A percentile compares a stretch with the other conserved stretches of the same genome.
These are phyloP conservation scores for Talaromyces sp. DNA, from an alignment of 2,329 filamentous ascomycete genomes.

Conservation along the genomic window DNA sequence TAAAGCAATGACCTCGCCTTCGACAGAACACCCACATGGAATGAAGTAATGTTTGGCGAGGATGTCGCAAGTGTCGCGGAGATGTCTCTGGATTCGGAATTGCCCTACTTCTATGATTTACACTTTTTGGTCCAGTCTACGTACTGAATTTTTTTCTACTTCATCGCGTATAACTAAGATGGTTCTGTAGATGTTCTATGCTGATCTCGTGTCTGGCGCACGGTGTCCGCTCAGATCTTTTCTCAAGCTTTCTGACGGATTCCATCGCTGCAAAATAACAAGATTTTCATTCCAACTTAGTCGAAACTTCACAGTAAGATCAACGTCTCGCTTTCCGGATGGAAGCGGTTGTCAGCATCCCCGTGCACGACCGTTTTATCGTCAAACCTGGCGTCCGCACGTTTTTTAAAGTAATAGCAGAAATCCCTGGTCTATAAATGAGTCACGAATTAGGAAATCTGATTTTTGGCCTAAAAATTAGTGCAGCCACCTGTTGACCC, in stretches of 20 bases:
- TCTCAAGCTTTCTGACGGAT: neutral
- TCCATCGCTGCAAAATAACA: neutral
- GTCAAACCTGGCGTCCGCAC: neutral
- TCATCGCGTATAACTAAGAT: neutral
- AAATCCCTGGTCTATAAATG: neutral
- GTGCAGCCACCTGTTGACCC: neutral
- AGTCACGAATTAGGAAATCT: neutral
- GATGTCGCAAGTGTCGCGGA: neutral
- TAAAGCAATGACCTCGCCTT: neutral
- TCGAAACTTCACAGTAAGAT: neutral
- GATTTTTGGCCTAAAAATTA: neutral
- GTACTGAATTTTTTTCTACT: neutral
- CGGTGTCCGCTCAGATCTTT: neutral
- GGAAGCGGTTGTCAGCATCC: neutral
- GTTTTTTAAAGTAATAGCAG: conserved; percentile 1
- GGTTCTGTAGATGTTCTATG: neutral
- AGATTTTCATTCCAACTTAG: neutral
- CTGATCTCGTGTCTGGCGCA: neutral
- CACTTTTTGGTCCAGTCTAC: neutral
- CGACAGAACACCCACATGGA: neutral
- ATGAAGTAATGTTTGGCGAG: conserved; percentile 7
- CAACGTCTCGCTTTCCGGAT: neutral
- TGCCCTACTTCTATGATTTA: neutral
- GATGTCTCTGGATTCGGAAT: neutral
- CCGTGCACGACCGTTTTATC: conserved; percentile 3